Evolutionary conservation across 176 grass and related monocot genomes (phyloP).

Genomic region (Carex scoparia): DNA sequence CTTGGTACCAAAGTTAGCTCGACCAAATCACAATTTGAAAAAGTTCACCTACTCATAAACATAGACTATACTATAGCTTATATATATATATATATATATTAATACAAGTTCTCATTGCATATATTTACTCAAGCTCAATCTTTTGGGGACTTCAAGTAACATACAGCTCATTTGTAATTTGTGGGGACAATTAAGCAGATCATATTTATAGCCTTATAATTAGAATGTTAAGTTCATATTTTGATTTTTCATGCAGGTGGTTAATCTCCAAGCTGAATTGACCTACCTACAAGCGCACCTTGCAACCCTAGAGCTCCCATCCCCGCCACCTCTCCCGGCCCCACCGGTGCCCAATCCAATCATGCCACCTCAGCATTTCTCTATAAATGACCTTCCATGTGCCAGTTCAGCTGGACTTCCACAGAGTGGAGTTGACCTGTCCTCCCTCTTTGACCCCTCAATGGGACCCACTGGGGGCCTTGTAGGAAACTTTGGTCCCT

Average conservation of each 20-base stretch:
- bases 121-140: neutral
- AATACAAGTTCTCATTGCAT: conserved; percentile 2
- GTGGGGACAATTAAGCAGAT: neutral
- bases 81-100: neutral
- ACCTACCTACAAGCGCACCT: conserved; percentile 88
- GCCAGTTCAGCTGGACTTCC: conserved; percentile 42
- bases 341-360: conserved; percentile 39
- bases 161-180: conserved; percentile 25
- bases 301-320: conserved; percentile 80
- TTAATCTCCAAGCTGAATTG: conserved; percentile 92
- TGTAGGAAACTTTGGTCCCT: conserved; percentile 32
- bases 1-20: conserved; percentile 14
- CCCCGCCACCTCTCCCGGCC: conserved; percentile 52
- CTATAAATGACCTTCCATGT: conserved; percentile 78
- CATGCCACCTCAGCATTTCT: conserved; percentile 42
- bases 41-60: neutral
- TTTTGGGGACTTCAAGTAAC: neutral
- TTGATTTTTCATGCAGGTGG: conserved; percentile 52
- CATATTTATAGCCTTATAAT: neutral
- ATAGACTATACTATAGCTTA: neutral
- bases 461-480: conserved; percentile 32
- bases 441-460: conserved; percentile 55
- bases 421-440: conserved; percentile 56
- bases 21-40: neutral
- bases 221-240: neutral